Percentiles rank a stretch among this genome's conserved stretches.
phyloP scores from a whole-genome alignment of 75 land plant genomes.

The Sequoia sempervirens region DNA sequence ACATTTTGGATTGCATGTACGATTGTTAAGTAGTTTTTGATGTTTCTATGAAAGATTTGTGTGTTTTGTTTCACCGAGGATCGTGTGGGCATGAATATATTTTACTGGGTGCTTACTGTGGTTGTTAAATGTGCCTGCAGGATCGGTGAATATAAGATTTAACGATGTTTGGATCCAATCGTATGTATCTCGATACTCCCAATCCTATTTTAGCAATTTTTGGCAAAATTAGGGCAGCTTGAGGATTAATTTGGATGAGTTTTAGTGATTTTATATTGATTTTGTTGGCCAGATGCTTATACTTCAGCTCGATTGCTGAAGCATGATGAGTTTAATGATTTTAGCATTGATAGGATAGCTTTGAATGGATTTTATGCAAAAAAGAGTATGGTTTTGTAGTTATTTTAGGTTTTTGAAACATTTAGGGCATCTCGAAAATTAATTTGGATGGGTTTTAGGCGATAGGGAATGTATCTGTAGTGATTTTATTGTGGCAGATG shows the following conservation, averaged over 20 bases:
- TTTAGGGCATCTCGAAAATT: not conserved
- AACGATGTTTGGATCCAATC: not conserved
- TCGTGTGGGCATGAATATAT: not conserved
- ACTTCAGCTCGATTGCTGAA: not conserved
- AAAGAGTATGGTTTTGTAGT: not conserved
- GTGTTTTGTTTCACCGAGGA: not conserved
- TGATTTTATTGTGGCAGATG: slow-evolving; percentile 64
- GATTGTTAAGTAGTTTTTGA: not conserved
- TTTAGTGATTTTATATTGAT: not conserved
- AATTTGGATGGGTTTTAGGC: not conserved
- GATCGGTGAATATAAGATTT: not conserved
- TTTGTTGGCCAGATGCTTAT: not conserved
- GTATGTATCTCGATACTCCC: not conserved
- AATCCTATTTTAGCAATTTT: not conserved
- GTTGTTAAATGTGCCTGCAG: not conserved
- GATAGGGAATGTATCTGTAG: slow-evolving; percentile 27
- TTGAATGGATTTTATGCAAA: not conserved
- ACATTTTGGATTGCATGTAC: not conserved
- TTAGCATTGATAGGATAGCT: no score
- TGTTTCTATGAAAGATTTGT: not conserved
- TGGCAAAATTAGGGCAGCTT: not conserved
- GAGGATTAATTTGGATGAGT: not conserved
- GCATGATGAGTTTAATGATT: not conserved
- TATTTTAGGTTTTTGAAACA: not conserved
- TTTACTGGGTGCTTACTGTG: not conserved